Base-by-base conservation (phyloP, 352 stramenopile genomes). In the Phytopythium sindhum region DNA sequence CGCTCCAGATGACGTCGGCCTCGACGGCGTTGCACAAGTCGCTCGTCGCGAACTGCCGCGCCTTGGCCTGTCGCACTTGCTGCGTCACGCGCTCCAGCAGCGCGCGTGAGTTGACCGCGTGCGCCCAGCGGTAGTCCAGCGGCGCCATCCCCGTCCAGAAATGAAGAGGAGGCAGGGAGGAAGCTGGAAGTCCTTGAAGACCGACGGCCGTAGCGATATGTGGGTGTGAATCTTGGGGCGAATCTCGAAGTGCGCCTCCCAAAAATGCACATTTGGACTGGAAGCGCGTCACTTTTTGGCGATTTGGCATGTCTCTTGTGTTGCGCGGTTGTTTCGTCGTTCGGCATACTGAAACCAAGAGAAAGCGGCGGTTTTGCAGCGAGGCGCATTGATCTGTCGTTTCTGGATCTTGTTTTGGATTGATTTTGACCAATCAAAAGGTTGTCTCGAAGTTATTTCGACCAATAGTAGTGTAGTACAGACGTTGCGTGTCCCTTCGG, bases 1-100 rank as follows among this genome's bases (percentile, higher is more conserved):
- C 71, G 5, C 76, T 78, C 80, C 80, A 91, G 51, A 91, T 85
- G 59, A 91, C 78, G 57, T 91, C 82, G 60, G 82, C 82, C 51
- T 91, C 82, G 35, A 89, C 72, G 44, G 82, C 82, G 66, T 89
- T 91, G 42, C 80, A 71, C 41, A 75, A 82, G 26, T 64, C 59
- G 6, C 23, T 8, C 5, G 60, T 56, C n/a, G 48, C 35, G 42
- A 66, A 80, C 42, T 67, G 55, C 21, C 15, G 45, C 19, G 50
- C 55, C 47, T 65, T 59, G 15, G 59, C 78, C 53, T 42, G 48
- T 41, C 63, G 42, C 51, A 88, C 75, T 42, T 80, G 62, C 7
- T 51, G 52, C 26, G 68, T 65, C 17, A 88, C 71, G 21, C 48
- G 24, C 0, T 37, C 26, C 17, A 89, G 57, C 63, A 80, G 60